These are phyloP conservation scores for Cardamine occulta DNA, from an alignment of 345 rosid genomes.

Conservation along the genomic window DNA sequence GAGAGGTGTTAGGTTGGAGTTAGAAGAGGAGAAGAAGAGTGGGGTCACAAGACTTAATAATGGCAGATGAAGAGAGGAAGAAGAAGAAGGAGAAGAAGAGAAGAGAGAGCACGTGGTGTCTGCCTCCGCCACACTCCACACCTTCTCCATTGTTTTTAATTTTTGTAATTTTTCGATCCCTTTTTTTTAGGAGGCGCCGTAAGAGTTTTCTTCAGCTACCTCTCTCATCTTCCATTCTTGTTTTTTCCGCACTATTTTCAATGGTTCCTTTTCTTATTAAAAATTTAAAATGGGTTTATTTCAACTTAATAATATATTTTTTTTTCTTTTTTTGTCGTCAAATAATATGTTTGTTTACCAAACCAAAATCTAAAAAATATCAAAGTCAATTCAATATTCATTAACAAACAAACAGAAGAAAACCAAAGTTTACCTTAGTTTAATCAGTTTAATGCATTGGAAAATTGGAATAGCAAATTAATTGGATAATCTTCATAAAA, in stretches of 20 bases:
- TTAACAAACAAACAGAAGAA: background rate
- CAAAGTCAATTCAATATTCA: background rate
- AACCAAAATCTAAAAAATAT: no score
- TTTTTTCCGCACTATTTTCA: conserved; percentile 32
- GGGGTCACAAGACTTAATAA: conserved; percentile 47
- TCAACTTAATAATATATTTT: background rate
- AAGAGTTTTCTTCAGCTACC: conserved; percentile 49
- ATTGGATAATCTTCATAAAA: background rate
- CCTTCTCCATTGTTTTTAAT: conserved; percentile 26
- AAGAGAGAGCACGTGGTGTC: conserved; percentile 61
- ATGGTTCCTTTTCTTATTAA: background rate
- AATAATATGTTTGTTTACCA: background rate
- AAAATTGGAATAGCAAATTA: background rate
- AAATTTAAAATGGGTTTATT: background rate
- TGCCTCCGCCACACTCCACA: conserved; percentile 53
- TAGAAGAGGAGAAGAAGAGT: conserved; percentile 48
- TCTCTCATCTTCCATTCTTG: conserved; percentile 37
- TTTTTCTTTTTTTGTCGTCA: no score
- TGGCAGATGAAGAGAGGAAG: conserved; percentile 43
- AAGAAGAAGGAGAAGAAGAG: conserved; percentile 28
- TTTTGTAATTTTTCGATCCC: background rate
- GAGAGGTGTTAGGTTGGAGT: conserved; percentile 64
- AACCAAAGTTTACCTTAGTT: background rate
- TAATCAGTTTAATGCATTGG: no score
- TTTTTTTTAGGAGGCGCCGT: conserved; percentile 29